These are phyloP conservation scores for Kalmanozyma brasiliensis DNA, from an alignment of 1,284 basidiomycete species.

Conservation along the genomic window DNA sequence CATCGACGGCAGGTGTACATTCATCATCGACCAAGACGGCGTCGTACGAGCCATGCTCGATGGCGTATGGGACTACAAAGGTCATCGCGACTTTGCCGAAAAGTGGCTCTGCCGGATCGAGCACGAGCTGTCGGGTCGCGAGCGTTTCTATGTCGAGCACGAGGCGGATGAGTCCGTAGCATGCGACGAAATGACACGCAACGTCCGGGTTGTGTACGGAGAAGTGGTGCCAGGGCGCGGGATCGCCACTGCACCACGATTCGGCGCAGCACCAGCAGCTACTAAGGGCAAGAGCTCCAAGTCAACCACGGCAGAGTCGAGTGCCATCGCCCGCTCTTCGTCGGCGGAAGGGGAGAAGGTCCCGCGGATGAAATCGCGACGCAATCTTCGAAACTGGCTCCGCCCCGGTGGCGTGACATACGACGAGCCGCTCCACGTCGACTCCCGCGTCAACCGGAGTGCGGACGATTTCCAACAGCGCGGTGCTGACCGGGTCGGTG, in stretches of 20 bases:
- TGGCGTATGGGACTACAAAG: slow-evolving; percentile 55
- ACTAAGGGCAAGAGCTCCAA: slow-evolving; percentile 2
- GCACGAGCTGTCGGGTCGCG: slow-evolving; percentile 48
- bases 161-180: slow-evolving; percentile 25
- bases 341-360: slow-evolving; percentile 1
- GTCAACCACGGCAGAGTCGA: neutral
- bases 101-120: slow-evolving; percentile 59
- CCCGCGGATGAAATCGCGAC: slow-evolving; percentile 9
- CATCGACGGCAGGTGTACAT: slow-evolving; percentile 54
- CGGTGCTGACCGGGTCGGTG: slow-evolving; percentile 4
- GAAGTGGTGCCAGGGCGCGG: slow-evolving; percentile 17
- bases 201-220: slow-evolving; percentile 44
- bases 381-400: slow-evolving; percentile 30
- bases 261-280: slow-evolving; percentile 39
- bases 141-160: slow-evolving; percentile 36
- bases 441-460: slow-evolving; percentile 20
- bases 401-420: slow-evolving; percentile 9
- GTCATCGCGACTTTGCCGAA: slow-evolving; percentile 57
- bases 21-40: slow-evolving; percentile 59
- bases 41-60: slow-evolving; percentile 54
- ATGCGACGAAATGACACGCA: slow-evolving; percentile 12
- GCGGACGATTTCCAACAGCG: slow-evolving; percentile 19
- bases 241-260: slow-evolving; percentile 47
- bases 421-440: slow-evolving; percentile 37
- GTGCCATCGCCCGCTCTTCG: slow-evolving; percentile 5